These are phyloP conservation scores for Euphorbia tirucalli DNA, from an alignment of 345 rosid genomes.

Conservation along the genomic window DNA sequence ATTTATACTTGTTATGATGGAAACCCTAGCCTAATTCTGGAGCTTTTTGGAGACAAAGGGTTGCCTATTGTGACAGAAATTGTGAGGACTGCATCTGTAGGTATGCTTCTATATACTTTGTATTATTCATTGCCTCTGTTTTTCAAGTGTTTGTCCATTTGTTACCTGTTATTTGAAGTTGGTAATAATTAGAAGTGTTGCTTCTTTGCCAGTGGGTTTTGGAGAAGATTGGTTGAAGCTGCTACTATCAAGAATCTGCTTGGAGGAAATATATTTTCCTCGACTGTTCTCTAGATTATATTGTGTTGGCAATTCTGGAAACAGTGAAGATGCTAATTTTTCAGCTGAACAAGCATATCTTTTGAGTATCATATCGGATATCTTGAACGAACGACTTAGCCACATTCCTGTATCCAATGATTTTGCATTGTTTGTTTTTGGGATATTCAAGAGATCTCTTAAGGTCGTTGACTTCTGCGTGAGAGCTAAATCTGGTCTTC, in stretches of 20 bases:
- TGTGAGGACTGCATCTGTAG: constrained; percentile 50
- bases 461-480: constrained; percentile 32
- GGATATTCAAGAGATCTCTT: constrained; percentile 32
- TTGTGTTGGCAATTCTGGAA: constrained; percentile 12
- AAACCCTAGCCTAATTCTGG: constrained; percentile 30
- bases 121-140: background rate
- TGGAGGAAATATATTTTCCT: constrained; percentile 52
- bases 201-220: constrained; percentile 54
- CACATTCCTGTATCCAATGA: constrained; percentile 33
- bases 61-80: constrained; percentile 44
- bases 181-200: constrained; percentile 6
- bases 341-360: constrained; percentile 63
- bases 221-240: constrained; percentile 74
- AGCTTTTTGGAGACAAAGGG: constrained; percentile 48
- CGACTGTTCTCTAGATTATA: constrained; percentile 40
- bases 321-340: constrained; percentile 31
- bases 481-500: constrained; percentile 50
- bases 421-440: constrained; percentile 16
- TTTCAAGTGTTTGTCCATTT: background rate
- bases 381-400: constrained; percentile 45
- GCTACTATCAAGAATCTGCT: constrained; percentile 60
- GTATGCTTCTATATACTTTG: constrained; percentile 22
- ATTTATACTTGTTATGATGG: constrained; percentile 64
- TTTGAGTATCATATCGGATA: constrained; percentile 50
- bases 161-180: background rate